Percentiles rank a stretch among this genome's conserved stretches.
phyloP scores from a whole-genome alignment of 164 flowering plant genomes.

The Dillenia suffruticosa region DNA sequence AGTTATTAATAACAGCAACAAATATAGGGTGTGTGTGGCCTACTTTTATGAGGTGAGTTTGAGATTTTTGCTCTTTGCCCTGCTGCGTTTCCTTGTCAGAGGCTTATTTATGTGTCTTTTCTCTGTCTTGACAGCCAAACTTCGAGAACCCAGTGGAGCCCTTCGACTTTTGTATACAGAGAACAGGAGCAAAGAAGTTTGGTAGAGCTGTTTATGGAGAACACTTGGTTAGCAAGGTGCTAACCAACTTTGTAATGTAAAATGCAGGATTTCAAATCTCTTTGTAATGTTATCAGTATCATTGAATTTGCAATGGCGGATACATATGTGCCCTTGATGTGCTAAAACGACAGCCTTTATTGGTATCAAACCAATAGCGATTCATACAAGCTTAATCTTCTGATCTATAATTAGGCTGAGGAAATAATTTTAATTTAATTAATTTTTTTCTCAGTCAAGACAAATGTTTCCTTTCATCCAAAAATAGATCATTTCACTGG shows the following conservation, averaged over 20 bases:
- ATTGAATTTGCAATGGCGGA: no score
- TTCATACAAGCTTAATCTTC: no score
- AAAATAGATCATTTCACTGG: no score
- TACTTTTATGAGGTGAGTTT: slow-evolving; percentile 77
- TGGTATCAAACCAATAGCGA: no score
- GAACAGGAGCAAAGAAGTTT: slow-evolving; percentile 45
- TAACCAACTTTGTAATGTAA: slow-evolving; percentile 47
- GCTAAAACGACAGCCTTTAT: no score
- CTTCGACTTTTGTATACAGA: slow-evolving; percentile 54
- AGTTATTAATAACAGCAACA: slow-evolving; percentile 58
- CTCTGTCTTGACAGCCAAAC: slow-evolving; percentile 52
- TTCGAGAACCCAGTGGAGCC: slow-evolving; percentile 78
- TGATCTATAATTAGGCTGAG: no score
- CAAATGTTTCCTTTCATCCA: no score
- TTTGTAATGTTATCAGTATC: no score
- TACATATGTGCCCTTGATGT: no score
- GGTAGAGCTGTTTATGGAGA: slow-evolving; percentile 72
- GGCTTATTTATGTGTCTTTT: slow-evolving; percentile 1
- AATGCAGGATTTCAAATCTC: no score
- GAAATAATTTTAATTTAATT: no score
- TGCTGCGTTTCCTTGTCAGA: background rate
- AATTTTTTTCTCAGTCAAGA: no score
- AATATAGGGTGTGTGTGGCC: slow-evolving; percentile 74
- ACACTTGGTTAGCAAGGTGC: slow-evolving; percentile 75
- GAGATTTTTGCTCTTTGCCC: background rate